A percentile compares a stretch with the other conserved stretches of the same genome.
Evolutionary conservation across 768 basidiomycete species (phyloP).

Genomic region (Termitomyces sp.): DNA sequence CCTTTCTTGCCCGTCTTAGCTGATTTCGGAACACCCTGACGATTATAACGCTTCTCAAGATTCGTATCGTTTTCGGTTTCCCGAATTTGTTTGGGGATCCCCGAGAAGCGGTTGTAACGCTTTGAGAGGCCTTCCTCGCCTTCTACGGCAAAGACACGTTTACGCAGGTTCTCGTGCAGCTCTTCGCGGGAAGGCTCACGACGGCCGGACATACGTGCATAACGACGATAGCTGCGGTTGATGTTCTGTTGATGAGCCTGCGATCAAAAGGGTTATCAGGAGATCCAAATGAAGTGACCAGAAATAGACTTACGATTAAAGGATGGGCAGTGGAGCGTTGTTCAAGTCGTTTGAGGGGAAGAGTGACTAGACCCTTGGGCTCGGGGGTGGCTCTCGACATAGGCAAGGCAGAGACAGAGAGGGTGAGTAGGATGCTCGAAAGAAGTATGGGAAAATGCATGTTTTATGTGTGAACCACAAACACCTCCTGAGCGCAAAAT

Average conservation of each 20-base stretch:
- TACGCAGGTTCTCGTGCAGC: conserved; percentile 40
- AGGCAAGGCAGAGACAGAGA: conserved; percentile 38
- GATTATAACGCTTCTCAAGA: conserved; percentile 32
- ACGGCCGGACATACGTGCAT: conserved; percentile 64
- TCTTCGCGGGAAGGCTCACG: conserved; percentile 40
- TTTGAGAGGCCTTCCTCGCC: conserved; percentile 26
- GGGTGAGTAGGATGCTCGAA: conserved; percentile 40
- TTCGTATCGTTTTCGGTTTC: conserved; percentile 15
- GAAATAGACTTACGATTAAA: conserved; percentile 26
- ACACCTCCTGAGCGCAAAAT: conserved; percentile 20
- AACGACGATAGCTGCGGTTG: conserved; percentile 57
- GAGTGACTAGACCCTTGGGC: conserved; percentile 29
- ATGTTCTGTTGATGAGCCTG: conserved; percentile 68
- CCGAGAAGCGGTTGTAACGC: conserved; percentile 28
- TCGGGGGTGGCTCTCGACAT: conserved; percentile 14
- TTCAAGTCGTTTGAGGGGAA: conserved; percentile 36
- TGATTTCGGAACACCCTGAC: conserved; percentile 20
- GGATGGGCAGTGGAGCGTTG: conserved; percentile 26
- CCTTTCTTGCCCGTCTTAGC: neutral
- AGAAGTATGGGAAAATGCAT: conserved; percentile 59
- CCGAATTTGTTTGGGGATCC: conserved; percentile 6
- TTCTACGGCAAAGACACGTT: conserved; percentile 38
- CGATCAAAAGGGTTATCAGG: neutral
- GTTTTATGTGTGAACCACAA: conserved; percentile 16
- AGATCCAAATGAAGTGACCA: neutral